A percentile compares a stretch with the other conserved stretches of the same genome.
Evolutionary conservation across 1,284 basidiomycete genomes (phyloP).

Genomic region (Hypsizygus ulmarius): DNA sequence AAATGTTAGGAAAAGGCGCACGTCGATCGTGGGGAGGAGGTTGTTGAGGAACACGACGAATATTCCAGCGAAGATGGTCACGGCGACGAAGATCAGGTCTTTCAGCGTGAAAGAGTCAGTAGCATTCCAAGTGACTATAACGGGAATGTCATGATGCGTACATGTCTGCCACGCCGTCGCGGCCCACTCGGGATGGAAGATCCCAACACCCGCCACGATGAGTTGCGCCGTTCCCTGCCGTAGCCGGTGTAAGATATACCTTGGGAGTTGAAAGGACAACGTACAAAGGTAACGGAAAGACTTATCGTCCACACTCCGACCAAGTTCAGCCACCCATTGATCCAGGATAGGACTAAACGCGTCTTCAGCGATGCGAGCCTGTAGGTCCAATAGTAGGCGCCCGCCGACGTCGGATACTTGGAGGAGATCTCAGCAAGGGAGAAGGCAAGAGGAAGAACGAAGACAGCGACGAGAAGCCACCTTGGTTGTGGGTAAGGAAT

Average conservation of each 20-base stretch:
- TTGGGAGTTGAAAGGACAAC: conserved; percentile 4
- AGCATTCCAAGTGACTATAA: background rate
- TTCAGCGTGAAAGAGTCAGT: background rate
- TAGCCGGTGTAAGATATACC: background rate
- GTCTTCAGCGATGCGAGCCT: conserved; percentile 42
- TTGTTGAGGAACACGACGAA: conserved; percentile 50
- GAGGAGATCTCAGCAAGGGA: conserved; percentile 56
- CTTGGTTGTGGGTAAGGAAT: conserved; percentile 24
- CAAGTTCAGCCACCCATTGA: conserved; percentile 56
- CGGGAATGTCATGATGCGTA: conserved; percentile 21
- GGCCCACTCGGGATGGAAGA: conserved; percentile 50
- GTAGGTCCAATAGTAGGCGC: conserved; percentile 59
- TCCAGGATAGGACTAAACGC: conserved; percentile 48
- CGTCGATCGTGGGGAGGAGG: conserved; percentile 48
- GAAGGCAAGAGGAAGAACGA: conserved; percentile 45
- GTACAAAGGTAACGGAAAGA: conserved; percentile 52
- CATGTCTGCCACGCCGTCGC: conserved; percentile 52
- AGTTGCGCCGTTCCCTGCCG: conserved; percentile 49
- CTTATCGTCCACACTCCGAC: conserved; percentile 56
- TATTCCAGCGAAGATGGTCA: conserved; percentile 39
- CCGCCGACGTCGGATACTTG: conserved; percentile 56
- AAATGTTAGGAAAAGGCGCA: conserved; percentile 19
- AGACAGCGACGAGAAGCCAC: conserved; percentile 45
- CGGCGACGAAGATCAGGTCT: conserved; percentile 53
- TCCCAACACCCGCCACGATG: conserved; percentile 46